Evolutionary conservation across 306 rosid genomes (phyloP).

Genomic region (apple (Malus domestica)): ASM211411v1 NC_041798.1:32705501-32706000

Average conservation of each 20-base stretch:
- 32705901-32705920: neutral
- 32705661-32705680: no score
- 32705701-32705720: no score
- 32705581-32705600: neutral
- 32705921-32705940: neutral
- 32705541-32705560: no score
- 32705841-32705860: neutral
- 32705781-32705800: neutral
- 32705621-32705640: no score
- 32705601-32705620: neutral
- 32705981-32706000: no score
- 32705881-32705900: conserved; percentile 25
- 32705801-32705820: neutral
- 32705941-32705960: neutral
- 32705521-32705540: no score
- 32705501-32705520: neutral
- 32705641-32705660: no score
- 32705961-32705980: no score
- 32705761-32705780: neutral
- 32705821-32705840: neutral
- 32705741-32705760: neutral
- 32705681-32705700: accelerated
- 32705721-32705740: no score
- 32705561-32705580: no score
- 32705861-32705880: conserved; percentile 13